Evolutionary conservation across 2,329 filamentous ascomycete genomes (phyloP), one percentile per base, ranked within the genome.

Genomic region (Xylaria sp.): DNA sequence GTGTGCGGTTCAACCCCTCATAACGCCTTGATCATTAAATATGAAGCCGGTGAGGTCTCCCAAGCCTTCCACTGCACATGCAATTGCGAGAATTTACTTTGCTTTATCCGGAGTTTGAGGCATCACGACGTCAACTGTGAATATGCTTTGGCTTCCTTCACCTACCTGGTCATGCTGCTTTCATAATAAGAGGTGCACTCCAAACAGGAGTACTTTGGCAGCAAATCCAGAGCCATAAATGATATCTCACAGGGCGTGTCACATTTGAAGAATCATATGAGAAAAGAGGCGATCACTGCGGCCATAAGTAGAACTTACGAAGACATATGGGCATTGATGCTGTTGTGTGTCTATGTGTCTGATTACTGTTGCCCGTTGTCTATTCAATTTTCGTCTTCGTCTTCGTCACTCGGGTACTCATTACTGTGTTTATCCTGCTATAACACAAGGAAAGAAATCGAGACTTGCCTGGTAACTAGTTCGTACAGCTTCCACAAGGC

Each of bases 281-380:
- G 13, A 40, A 12, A 47, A n/a, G 50, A 48, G n/a, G 10, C 27
- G 18, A 21, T 65, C 62, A 69, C 62, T 16, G 35, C 12, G 23
- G 37, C 32, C 25, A 42, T 29, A 12, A 60, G 48, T 42, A 66
- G 37, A 63, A 63, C 67, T 63, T 57, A 60, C 63, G 42, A 60
- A 18, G 13, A 60, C 47, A 54, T 40, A 47, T 6, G 21, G n/a
- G 53, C 62, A 44, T 63, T 54, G 18, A 42, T 59, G 58, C 35
- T 60, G 42, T 59, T 65, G 57, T 55, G 32, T 48, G 51, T 68
- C 64, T 69, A 67, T 59, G 60, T 55, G 60, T 67, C 60, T 69
- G 48, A 60, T 66, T 58, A 60, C 51, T 58, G 44, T 27, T 58
- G 58, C 32, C 44, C 44, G 21, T 48, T 48, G 37, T 44, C 37